phyloP scores from a whole-genome alignment of 495 filamentous ascomycete species.

The Xylaria scruposa region DNA sequence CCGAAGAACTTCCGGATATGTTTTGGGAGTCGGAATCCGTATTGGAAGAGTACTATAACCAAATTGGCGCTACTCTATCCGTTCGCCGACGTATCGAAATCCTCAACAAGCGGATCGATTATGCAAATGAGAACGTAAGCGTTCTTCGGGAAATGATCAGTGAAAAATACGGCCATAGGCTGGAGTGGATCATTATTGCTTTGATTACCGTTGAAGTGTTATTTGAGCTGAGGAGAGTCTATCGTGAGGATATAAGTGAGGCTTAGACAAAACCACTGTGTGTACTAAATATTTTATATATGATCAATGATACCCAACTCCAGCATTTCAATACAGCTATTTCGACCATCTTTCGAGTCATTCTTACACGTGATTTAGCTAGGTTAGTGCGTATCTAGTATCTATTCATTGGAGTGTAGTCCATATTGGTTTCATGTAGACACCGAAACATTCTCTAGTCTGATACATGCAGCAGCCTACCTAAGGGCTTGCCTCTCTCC shows the following conservation, averaged over 20 bases:
- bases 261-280: conserved; percentile 1
- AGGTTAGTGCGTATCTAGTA: neutral
- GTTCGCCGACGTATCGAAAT: conserved; percentile 91
- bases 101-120: conserved; percentile 96
- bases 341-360: neutral
- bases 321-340: neutral
- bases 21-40: conserved; percentile 96
- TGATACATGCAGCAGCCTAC: conserved; percentile 25
- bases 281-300: neutral
- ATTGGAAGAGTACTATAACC: conserved; percentile 89
- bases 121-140: conserved; percentile 92
- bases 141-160: conserved; percentile 88
- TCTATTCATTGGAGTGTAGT: neutral
- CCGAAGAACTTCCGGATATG: conserved; percentile 91
- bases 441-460: neutral
- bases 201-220: conserved; percentile 91
- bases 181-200: conserved; percentile 98
- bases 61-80: conserved; percentile 88
- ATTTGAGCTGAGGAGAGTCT: conserved; percentile 61
- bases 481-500: conserved; percentile 34
- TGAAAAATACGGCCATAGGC: conserved; percentile 81
- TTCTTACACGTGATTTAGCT: neutral
- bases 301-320: conserved; percentile 26
- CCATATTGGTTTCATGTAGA: neutral
- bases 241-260: conserved; percentile 31